Base-by-base conservation (phyloP, 345 rosid species). In the Euphorbia lathyris region DNA sequence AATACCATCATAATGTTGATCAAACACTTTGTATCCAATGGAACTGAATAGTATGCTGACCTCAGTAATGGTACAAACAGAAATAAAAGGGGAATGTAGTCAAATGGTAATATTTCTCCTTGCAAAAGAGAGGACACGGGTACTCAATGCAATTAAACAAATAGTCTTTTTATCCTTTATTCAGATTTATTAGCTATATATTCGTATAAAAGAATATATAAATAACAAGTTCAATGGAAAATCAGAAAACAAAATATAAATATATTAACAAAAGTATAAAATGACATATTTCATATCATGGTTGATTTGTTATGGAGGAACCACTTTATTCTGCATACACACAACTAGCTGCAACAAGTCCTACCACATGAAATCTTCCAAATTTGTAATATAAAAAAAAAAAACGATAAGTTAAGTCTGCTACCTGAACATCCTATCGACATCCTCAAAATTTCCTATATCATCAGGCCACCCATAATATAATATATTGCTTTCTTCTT, bases 371-470 rank as follows among this genome's bases (percentile, higher is more conserved):
- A 58, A 27, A 29, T 16, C 8, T 16, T 58, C 22, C 19, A 12
- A 0, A 45, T 12, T 45, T 12, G 11, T 3, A 45, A 13, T 7
- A 6, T 1, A 40, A 53, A 67, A 23, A 68, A 29, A 23, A 45
- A 16, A 10, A 48, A 30, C 45, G 50, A 48, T 32, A 7, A 47
- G 53, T 17, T 30, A n/a, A 27, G 32, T 58, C 58, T 61, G 71
- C 71, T 75, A 93, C 98, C 98, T 86, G 66, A 93, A 90, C 92
- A 93, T 88, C 77, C 82, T 82, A 82, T 93, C 91, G 73, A 93
- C 91, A 79, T 93, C 98, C 81, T 90, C 98, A 78, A 93, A 90
- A 76, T 87, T 88, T 48, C 85, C 97, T 22, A 93, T 84, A 65
- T 93, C 74, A 69, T 69, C 97, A 69, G 85, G 85, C 98, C 97